Base-by-base conservation (phyloP, 495 filamentous ascomycete genomes). In the Parachaetomium inaequale region DNA sequence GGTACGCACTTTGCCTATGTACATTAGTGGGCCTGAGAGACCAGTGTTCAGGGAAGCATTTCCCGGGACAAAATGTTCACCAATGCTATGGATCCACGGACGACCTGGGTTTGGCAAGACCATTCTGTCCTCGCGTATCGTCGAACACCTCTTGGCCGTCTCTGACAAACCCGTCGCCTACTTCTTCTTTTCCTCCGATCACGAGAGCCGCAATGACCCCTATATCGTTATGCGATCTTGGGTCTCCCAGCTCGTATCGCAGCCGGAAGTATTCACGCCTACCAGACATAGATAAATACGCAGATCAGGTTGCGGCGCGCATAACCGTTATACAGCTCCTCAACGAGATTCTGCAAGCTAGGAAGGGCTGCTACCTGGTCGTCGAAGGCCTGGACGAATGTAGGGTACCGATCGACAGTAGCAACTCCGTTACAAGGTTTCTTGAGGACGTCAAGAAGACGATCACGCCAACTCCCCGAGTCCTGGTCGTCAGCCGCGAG, bases 61-160 rank as follows among this genome's bases (percentile, higher is more conserved):
- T n/a, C n/a, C n/a, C n/a, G n/a, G n/a, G n/a, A n/a, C n/a, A n/a
- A n/a, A n/a, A n/a, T n/a, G n/a, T n/a, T n/a, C n/a, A n/a, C n/a
- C n/a, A n/a, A 42, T 42, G 12, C 17, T 42, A 11, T 42, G 38
- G 38, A 42, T 42, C 17, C 38, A 42, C 38, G 38, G 38, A 42
- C 38, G 11, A 42, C 38, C 38, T 42, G 38, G 38, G 38, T 42
- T 42, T n/a, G 38, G 38, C 38, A 42, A 42, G 38, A 42, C 38
- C 38, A 42, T 46, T 46, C 43, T 46, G 43, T 46, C 43, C 43
- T 46, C 43, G 43, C 43, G 43, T 15, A 46, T 46, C 43, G 43
- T 46, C 43, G 43, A 46, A 23, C 43, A 46, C 43, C 17, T 46
- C n/a, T 46, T 15, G 43, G 43, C 43, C 43, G 21, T 46, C 43